Evolutionary conservation across 352 stramenopile species (phyloP).

Genomic region (Phytophthora sansomeana): DNA sequence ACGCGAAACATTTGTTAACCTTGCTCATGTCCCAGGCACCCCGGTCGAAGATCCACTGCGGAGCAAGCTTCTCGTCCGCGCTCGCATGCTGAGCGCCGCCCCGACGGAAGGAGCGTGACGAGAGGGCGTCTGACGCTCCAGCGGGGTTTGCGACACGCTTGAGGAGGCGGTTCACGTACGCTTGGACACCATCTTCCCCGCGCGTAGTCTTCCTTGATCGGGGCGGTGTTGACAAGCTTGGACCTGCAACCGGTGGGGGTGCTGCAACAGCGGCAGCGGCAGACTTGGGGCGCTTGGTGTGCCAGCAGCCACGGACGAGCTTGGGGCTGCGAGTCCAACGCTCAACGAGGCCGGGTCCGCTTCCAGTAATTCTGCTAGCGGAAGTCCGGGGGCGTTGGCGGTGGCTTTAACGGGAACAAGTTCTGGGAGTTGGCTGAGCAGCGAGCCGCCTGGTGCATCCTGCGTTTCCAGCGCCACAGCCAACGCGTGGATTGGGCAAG

Average conservation of each 20-base stretch:
- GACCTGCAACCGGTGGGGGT: constrained; percentile 1
- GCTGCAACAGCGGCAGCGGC: background rate
- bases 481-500: constrained; percentile 28
- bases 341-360: background rate
- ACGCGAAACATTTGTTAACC: constrained; percentile 39
- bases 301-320: too few species aligned
- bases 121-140: background rate
- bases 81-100: constrained; percentile 37
- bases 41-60: constrained; percentile 23
- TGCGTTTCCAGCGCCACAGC: constrained; percentile 29
- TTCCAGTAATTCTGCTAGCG: background rate
- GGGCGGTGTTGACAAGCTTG: background rate
- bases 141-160: constrained; percentile 9
- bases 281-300: background rate
- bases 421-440: constrained; percentile 25
- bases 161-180: constrained; percentile 36
- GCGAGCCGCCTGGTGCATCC: background rate
- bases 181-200: constrained; percentile 18
- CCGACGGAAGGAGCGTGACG: constrained; percentile 35
- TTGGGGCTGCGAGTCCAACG: too few species aligned
- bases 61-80: constrained; percentile 14
- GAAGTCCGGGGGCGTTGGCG: too few species aligned
- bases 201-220: background rate
- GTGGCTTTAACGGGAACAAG: background rate
- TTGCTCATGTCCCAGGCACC: constrained; percentile 39